These are phyloP conservation scores for Clarireedia monteithiana DNA, from an alignment of 2,329 filamentous ascomycete species.

Conservation along the genomic window DNA sequence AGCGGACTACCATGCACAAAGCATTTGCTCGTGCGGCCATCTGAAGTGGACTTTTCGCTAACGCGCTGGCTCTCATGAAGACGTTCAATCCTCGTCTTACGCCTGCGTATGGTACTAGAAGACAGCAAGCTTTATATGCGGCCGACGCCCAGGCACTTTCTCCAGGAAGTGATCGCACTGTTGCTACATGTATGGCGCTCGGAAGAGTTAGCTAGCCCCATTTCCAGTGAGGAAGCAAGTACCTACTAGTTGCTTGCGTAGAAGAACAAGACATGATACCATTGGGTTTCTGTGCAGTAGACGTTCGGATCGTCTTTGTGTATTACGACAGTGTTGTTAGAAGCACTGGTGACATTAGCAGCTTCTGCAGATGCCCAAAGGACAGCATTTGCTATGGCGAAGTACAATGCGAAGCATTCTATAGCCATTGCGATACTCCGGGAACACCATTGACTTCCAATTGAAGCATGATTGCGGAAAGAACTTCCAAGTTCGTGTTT, in stretches of 20 bases:
- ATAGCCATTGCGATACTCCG: not conserved
- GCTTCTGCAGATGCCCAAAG: not conserved
- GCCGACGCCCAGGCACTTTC: not conserved
- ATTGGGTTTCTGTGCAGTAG: not conserved
- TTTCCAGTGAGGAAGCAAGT: not conserved
- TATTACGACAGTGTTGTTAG: not conserved
- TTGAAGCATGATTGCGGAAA: too few relatives aligned
- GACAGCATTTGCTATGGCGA: not conserved
- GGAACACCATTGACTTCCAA: not conserved
- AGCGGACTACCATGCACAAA: not conserved
- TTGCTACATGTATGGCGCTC: not conserved
- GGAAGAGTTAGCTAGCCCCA: not conserved
- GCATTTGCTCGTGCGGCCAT: not conserved
- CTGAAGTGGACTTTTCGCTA: not conserved
- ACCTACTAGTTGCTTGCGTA: not conserved
- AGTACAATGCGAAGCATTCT: too few relatives aligned
- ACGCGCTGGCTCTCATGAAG: not conserved
- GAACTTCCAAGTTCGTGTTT: too few relatives aligned
- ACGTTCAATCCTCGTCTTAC: not conserved
- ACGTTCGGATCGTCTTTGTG: not conserved
- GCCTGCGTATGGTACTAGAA: not conserved
- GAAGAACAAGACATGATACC: not conserved
- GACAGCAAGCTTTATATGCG: not conserved
- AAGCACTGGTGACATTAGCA: not conserved
- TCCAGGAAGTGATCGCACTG: not conserved